phyloP scores from a whole-genome alignment of 2,329 filamentous ascomycete genomes.

The Botrytis paeoniae region DNA sequence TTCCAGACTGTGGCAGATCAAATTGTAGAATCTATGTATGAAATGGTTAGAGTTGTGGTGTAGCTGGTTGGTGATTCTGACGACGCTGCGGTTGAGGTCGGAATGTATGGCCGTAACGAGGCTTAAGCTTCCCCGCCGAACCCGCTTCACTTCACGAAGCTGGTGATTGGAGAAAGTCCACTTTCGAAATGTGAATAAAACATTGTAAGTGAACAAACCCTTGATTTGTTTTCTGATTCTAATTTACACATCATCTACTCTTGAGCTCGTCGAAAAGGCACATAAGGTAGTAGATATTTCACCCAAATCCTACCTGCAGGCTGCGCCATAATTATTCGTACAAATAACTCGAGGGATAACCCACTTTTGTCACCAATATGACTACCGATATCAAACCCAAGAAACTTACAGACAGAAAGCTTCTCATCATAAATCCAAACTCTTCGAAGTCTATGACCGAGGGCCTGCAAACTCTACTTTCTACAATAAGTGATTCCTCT shows the following conservation, averaged over 20 bases:
- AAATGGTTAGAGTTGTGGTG: slow-evolving; percentile 19
- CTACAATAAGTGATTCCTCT: slow-evolving; percentile 29
- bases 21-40: slow-evolving; percentile 22
- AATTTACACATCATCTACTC: background rate
- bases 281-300: background rate
- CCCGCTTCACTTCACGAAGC: slow-evolving; percentile 11
- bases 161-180: slow-evolving; percentile 1
- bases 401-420: slow-evolving; percentile 39
- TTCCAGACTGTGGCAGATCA: slow-evolving; percentile 26
- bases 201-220: background rate
- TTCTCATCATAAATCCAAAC: slow-evolving; percentile 78
- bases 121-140: slow-evolving; percentile 12
- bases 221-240: background rate
- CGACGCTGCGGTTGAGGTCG: slow-evolving; percentile 27
- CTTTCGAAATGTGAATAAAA: background rate
- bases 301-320: background rate
- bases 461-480: slow-evolving; percentile 53
- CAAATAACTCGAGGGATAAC: background rate
- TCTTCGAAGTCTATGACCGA: slow-evolving; percentile 71
- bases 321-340: background rate
- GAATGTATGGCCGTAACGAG: slow-evolving; percentile 15
- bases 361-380: background rate
- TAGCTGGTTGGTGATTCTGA: slow-evolving; percentile 24
- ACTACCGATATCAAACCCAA: background rate
- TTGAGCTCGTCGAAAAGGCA: background rate